A percentile compares a stretch with the other conserved stretches of the same genome.
Evolutionary conservation across 371 early-diverging fungal genomes (phyloP).

Genomic region (Actinomortierella ambigua): DNA sequence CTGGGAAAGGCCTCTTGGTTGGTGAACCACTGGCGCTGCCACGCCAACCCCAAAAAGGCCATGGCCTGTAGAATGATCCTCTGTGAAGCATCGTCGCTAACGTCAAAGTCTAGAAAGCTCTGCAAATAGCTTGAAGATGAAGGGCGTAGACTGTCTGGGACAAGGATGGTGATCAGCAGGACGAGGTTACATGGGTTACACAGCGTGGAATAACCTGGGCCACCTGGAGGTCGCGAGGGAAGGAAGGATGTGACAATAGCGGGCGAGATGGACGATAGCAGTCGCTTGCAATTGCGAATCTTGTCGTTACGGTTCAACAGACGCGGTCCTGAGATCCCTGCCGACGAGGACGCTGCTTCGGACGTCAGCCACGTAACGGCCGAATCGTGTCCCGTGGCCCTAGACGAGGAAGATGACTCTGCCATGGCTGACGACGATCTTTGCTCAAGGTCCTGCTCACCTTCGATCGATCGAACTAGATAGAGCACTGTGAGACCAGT

Average conservation of each 20-base stretch:
- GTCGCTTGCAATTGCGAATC: constrained; percentile 17
- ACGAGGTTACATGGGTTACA: constrained; percentile 33
- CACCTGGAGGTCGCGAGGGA: constrained; percentile 6
- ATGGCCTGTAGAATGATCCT: too few species aligned
- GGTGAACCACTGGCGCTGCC: constrained; percentile 15
- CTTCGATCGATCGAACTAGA: constrained; percentile 10
- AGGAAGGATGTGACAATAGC: constrained; percentile 7
- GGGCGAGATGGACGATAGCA: constrained; percentile 21
- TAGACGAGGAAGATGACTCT: too few species aligned
- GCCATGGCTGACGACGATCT: too few species aligned
- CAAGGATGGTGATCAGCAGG: constrained; percentile 15
- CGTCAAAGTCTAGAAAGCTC: constrained; percentile 20
- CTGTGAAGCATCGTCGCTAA: not conserved
- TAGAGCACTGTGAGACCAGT: constrained; percentile 14
- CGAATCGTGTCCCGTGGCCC: too few species aligned
- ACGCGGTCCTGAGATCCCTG: too few species aligned
- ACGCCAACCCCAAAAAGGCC: constrained; percentile 18
- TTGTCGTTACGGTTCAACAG: too few species aligned
- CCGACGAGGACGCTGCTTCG: too few species aligned
- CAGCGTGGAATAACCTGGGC: constrained; percentile 19
- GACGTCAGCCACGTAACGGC: too few species aligned
- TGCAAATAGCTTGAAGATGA: constrained; percentile 19
- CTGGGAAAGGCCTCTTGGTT: not conserved
- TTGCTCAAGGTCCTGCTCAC: too few species aligned
- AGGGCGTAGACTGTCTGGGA: constrained; percentile 27